These are phyloP conservation scores for Malus fusca DNA, from an alignment of 306 rosid genomes.

Conservation along the genomic window DNA sequence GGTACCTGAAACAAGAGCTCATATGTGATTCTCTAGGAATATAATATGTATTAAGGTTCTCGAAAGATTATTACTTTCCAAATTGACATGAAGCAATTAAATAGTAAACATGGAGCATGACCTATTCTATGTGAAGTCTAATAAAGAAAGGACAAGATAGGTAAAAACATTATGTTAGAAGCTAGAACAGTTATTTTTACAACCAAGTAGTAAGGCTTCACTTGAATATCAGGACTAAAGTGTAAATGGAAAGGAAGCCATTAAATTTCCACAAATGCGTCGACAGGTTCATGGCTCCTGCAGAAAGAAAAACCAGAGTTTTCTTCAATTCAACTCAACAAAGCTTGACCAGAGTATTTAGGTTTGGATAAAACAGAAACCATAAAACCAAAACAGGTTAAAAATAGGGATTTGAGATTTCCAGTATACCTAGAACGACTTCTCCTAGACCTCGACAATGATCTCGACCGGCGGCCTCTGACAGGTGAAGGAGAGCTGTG, in stretches of 20 bases:
- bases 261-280: neutral
- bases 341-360: neutral
- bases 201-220: neutral
- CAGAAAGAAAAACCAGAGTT: conserved; percentile 1
- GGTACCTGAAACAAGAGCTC: conserved; percentile 34
- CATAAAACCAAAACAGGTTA: neutral
- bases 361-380: neutral
- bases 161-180: neutral
- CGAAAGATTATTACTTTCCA: neutral
- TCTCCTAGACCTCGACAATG: conserved; percentile 29
- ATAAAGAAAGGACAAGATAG: neutral
- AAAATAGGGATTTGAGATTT: neutral
- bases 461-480: conserved; percentile 26
- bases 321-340: neutral
- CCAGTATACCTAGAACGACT: conserved; percentile 34
- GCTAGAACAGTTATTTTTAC: neutral
- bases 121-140: neutral
- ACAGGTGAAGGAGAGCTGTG: conserved; percentile 25
- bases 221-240: neutral
- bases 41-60: neutral
- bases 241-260: neutral
- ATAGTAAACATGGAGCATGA: neutral
- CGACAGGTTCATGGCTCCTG: conserved; percentile 28
- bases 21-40: neutral
- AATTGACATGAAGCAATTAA: neutral